Base-by-base conservation (phyloP, 495 filamentous ascomycete genomes). In the Polyplosphaeria fusca region DNA sequence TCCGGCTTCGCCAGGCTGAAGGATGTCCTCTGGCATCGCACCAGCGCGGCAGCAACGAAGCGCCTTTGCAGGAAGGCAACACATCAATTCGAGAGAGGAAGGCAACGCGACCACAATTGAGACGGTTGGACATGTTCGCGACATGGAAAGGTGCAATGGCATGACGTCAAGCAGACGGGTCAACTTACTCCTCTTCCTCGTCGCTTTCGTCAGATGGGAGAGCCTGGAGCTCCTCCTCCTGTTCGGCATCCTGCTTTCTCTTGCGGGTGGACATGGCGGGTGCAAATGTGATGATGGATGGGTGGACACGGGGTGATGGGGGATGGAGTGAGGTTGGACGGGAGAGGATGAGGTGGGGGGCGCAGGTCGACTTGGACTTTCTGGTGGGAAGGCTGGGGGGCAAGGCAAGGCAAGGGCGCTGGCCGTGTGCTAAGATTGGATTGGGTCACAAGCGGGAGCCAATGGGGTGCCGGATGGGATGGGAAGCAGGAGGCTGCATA, bases 111-210 rank as follows among this genome's bases (percentile, higher is more conserved):
- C 32, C 23, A 23, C 45, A 46, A 56, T 60, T 40, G 47, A 55
- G 0, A 26, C 24, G 19, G 14, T 47, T 45, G 40, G 19, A 42
- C 13, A 38, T 14, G 19, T 48, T 47, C 43, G 52, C 59, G 54
- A 54, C 52, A 19, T 14, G 35, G 14, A n/a, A 24, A 35, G 52
- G 47, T 56, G 52, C 53, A 47, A 48, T 56, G 49, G 35, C 42
- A 64, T 65, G 61, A 69, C 66, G 64, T 69, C 66, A 69, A 65
- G 51, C 51, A 39, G 48, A 22, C 27, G 19, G 40, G n/a, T 51
- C 19, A 18, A 75, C 80, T 79, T 74, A 83, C 81, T 83, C 82
- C 67, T 83, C 81, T 73, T 85, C 82, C 58, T 82, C 80, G 61
- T 82, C 80, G 37, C 78, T 81, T 39, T 76, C 81, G 47, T 85